Evolutionary conservation across 805 yeast genomes (phyloP), one percentile per base, ranked within the genome.

Genomic region (Nakazawaea populi): DNA sequence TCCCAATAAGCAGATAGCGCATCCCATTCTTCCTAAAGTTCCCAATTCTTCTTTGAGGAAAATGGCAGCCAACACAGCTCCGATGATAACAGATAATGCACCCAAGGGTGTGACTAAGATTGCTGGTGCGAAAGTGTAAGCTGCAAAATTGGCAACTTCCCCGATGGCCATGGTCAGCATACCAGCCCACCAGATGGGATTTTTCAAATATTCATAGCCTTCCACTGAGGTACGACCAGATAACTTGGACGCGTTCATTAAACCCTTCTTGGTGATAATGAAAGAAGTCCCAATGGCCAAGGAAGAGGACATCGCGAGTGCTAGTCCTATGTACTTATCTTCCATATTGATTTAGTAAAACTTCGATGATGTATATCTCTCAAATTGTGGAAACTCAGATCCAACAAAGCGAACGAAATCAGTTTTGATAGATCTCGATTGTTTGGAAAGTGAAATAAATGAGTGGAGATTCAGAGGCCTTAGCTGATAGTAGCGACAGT

Each of bases 171-270:
- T 84, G 45, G 95, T 82, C 32, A 82, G 61, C 77, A 90, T 90
- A 10, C 97, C 97, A 0, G 92, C 87, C 88, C 96, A 87, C 97
- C 97, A 89, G 38, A 88, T 79, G 10, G 97, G 96, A 64, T 87
- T 89, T 57, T 77, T 82, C 55, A 89, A 70, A 63, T 89, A 89
- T 59, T 85, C 82, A 62, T 75, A 82, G n/a, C 90, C 89, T 53
- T 87, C 87, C 31, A 85, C 89, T 51, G 59, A 66, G 28, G 74
- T 77, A 36, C 76, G 73, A 2, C 89, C 89, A 52, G 81, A 82
- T 42, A 75, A 71, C 52, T 75, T 72, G 12, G 85, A 75, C 1
- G 92, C 86, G 52, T 83, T 83, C 65, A 82, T 77, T 31, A 90
- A 77, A 9, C 96, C 97, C 63, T 86, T 84, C 66, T 89, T 89